These are phyloP conservation scores for Penicillium malachiteum DNA, from an alignment of 495 filamentous ascomycete genomes.

Conservation along the genomic window DNA sequence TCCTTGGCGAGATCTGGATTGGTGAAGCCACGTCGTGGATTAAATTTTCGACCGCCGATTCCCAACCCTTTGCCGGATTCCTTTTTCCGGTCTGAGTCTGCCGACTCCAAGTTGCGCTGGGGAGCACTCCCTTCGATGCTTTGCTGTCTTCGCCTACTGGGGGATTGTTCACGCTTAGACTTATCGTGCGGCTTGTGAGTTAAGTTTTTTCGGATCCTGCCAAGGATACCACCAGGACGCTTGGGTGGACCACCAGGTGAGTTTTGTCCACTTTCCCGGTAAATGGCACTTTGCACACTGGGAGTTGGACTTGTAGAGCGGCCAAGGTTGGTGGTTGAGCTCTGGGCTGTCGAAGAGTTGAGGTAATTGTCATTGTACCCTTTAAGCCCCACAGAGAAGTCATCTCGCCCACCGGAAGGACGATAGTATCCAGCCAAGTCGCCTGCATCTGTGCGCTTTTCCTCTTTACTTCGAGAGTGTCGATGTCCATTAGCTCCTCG, in stretches of 20 bases:
- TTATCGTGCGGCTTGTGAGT: slow-evolving; percentile 26
- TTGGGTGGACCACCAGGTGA: slow-evolving; percentile 58
- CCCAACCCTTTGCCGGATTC: slow-evolving; percentile 39
- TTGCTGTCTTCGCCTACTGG: slow-evolving; percentile 41
- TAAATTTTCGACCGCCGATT: slow-evolving; percentile 32
- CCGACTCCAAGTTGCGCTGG: slow-evolving; percentile 22
- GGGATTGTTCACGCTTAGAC: slow-evolving; percentile 49
- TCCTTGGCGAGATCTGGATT: slow-evolving; percentile 43
- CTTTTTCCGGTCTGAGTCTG: slow-evolving; percentile 47
- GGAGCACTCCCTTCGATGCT: slow-evolving; percentile 40
- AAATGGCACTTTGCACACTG: slow-evolving; percentile 59
- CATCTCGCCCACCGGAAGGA: slow-evolving; percentile 68
- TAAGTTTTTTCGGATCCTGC: slow-evolving; percentile 56
- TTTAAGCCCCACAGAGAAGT: slow-evolving; percentile 56
- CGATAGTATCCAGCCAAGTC: slow-evolving; percentile 49
- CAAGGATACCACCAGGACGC: slow-evolving; percentile 66
- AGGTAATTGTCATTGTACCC: slow-evolving; percentile 47
- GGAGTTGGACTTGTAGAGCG: slow-evolving; percentile 76
- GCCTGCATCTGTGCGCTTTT: slow-evolving; percentile 52
- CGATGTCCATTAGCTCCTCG: slow-evolving; percentile 72
- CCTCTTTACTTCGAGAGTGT: slow-evolving; percentile 70
- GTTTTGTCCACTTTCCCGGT: slow-evolving; percentile 49
- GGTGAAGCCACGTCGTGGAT: slow-evolving; percentile 54
- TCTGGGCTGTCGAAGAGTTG: slow-evolving; percentile 43
- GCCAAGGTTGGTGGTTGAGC: slow-evolving; percentile 47